Percentiles rank a stretch among this genome's conserved stretches.
phyloP scores from a whole-genome alignment of 2,329 filamentous ascomycete species.

The Ceratocystis huliohia region DNA sequence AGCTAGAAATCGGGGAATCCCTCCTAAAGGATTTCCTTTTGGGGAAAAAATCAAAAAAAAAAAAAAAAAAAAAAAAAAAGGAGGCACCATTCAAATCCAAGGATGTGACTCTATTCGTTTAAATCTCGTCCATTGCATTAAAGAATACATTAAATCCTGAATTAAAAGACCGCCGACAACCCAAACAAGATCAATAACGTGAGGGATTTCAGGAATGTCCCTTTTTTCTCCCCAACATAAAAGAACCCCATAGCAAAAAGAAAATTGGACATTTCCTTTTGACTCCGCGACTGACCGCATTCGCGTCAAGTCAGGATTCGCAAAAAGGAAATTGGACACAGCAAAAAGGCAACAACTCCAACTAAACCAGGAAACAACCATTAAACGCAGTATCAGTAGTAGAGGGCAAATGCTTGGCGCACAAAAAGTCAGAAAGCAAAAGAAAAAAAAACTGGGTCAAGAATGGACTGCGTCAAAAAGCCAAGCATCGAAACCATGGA shows the following conservation, averaged over 20 bases:
- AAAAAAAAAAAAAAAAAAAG: no score
- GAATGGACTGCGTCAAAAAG: no score
- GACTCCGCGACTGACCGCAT: background rate
- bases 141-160: background rate
- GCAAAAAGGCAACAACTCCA: slow-evolving; percentile 5
- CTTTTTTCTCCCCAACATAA: slow-evolving; percentile 6
- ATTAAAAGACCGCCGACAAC: background rate
- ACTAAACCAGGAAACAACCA: background rate
- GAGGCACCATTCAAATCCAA: background rate
- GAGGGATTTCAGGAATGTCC: slow-evolving; percentile 5
- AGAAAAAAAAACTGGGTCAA: background rate
- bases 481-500: no score
- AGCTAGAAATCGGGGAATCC: no score
- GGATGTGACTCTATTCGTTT: background rate
- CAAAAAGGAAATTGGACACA: background rate
- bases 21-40: no score
- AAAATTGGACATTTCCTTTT: background rate
- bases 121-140: background rate
- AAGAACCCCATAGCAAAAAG: background rate
- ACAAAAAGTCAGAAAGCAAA: background rate
- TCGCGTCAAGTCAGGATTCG: background rate
- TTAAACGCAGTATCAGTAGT: background rate
- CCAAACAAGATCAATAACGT: background rate
- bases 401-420: background rate
- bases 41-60: no score